phyloP scores from a whole-genome alignment of 1,284 basidiomycete species.

The Trichosporon asahii region DNA sequence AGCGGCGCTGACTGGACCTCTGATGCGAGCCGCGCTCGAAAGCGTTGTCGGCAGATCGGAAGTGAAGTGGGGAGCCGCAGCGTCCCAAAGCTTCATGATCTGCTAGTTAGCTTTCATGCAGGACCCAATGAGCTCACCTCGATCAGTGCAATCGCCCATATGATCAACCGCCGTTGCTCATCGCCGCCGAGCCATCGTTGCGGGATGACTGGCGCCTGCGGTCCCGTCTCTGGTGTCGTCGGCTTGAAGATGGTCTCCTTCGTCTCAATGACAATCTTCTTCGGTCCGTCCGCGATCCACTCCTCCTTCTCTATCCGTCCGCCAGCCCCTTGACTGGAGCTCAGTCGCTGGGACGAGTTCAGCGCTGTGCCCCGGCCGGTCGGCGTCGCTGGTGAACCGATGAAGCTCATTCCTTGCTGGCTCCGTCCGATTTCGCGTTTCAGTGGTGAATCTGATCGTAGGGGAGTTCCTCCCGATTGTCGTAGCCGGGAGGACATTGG shows the following conservation, averaged over 20 bases:
- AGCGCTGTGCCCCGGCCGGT: background rate
- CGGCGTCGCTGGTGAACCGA: background rate
- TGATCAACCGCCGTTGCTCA: constrained; percentile 43
- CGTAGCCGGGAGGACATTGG: constrained; percentile 7
- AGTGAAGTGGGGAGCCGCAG: constrained; percentile 37
- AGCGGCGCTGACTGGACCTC: constrained; percentile 30
- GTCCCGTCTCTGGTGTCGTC: background rate
- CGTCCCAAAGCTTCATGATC: constrained; percentile 49
- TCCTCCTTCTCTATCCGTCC: constrained; percentile 7
- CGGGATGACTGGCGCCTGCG: constrained; percentile 38
- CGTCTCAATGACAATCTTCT: background rate
- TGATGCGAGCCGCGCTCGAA: constrained; percentile 28
- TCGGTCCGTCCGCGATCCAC: background rate
- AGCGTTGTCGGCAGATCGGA: constrained; percentile 37
- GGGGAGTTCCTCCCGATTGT: constrained; percentile 7
- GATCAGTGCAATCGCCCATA: constrained; percentile 41
- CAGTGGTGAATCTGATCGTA: constrained; percentile 7
- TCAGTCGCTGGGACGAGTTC: background rate
- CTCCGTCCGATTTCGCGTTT: constrained; percentile 4
- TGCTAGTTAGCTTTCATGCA: constrained; percentile 10
- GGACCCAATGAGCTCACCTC: constrained; percentile 30
- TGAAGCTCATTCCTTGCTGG: background rate
- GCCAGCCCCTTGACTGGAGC: background rate
- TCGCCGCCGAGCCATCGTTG: constrained; percentile 39
- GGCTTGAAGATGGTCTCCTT: constrained; percentile 2